Percentiles rank a stretch among this genome's conserved stretches.
Conservation (phyloP, 176 grass and related monocot genomes). For the Paspalum vaginatum region DNA sequence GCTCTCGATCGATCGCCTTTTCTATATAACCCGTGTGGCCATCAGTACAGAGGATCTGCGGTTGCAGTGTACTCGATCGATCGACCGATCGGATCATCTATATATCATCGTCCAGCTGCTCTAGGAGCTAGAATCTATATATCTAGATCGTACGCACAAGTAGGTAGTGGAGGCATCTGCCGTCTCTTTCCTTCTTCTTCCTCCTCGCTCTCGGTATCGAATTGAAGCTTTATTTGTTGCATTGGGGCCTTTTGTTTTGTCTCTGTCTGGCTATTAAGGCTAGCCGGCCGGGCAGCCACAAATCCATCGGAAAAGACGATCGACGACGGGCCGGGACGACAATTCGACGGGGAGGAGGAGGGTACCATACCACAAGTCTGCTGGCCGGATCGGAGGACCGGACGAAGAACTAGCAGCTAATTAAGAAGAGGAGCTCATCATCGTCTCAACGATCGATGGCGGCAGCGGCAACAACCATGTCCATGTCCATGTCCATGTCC, state of each 20-base stretch:
- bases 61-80: constrained; percentile 4
- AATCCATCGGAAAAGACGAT: not conserved
- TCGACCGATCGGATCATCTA: not conserved
- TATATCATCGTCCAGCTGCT: not conserved
- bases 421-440: not conserved
- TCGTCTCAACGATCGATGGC: not conserved
- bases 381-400: too few relatives aligned
- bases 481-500: not conserved
- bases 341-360: not conserved
- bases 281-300: not conserved
- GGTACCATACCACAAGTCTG: not conserved
- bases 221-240: not conserved
- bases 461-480: not conserved
- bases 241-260: not conserved
- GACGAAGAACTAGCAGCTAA: not conserved
- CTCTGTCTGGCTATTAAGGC: not conserved
- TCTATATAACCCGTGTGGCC: not conserved
- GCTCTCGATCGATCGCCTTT: too few relatives aligned
- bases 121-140: constrained; percentile 7
- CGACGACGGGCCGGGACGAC: not conserved
- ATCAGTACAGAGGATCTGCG: constrained; percentile 20
- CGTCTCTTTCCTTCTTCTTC: constrained; percentile 29
- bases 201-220: not conserved
- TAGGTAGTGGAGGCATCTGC: not conserved
- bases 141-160: constrained; percentile 4